phyloP scores from a whole-genome alignment of 768 basidiomycete species.

The Suillus ampliporus region DNA sequence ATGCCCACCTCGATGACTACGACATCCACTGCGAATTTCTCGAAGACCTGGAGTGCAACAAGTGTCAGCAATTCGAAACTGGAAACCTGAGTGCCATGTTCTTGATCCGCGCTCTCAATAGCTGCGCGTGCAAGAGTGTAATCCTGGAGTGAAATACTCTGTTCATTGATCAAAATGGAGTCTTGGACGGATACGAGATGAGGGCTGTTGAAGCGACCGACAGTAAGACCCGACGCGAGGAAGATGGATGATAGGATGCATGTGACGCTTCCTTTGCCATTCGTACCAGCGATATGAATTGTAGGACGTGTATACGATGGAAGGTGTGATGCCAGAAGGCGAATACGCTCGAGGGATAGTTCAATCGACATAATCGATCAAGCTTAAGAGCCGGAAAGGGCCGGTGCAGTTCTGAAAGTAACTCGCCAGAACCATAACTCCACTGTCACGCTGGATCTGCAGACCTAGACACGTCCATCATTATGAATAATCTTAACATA shows the following conservation, averaged over 20 bases:
- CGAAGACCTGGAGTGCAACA: constrained; percentile 79
- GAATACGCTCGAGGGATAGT: constrained; percentile 66
- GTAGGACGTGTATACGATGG: constrained; percentile 78
- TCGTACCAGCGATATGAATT: constrained; percentile 92
- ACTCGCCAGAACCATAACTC: too few species aligned
- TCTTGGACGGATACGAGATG: constrained; percentile 84
- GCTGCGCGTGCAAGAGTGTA: constrained; percentile 54
- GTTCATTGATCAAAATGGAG: constrained; percentile 70
- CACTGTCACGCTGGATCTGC: too few species aligned
- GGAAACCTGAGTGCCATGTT: constrained; percentile 54
- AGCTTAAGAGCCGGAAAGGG: not conserved
- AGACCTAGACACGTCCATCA: not conserved
- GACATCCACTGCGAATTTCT: constrained; percentile 71
- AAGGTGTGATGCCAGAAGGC: constrained; percentile 55
- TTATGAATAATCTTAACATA: not conserved
- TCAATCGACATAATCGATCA: constrained; percentile 63
- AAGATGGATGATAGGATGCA: constrained; percentile 83
- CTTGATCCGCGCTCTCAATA: constrained; percentile 55
- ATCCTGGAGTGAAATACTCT: constrained; percentile 49
- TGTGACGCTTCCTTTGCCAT: constrained; percentile 96
- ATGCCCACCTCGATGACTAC: constrained; percentile 93
- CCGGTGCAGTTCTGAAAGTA: too few species aligned
- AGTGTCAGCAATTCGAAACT: constrained; percentile 88
- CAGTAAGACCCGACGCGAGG: constrained; percentile 52
- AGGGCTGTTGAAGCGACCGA: constrained; percentile 92